Evolutionary conservation across 1,139 yeast species (phyloP), one percentile per base, ranked within the genome.

Genomic region (Geotrichum candidum): DNA sequence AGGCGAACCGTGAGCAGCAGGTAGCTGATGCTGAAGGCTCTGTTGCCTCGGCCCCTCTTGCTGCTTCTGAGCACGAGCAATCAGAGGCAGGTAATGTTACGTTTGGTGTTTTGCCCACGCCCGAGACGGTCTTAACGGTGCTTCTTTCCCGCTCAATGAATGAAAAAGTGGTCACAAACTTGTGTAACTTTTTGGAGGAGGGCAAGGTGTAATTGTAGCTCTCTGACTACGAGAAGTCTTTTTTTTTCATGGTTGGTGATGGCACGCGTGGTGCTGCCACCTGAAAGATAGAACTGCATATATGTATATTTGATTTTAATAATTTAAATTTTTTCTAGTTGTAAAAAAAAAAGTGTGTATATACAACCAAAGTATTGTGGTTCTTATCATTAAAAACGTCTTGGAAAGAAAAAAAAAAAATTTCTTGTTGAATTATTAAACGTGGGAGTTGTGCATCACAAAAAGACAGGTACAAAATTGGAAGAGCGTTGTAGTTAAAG

Each of bases 131-230:
- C 23, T 68, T 76, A 22, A 77, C 78, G 1, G 76, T 76, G 3
- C 68, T 76, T 64, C 66, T 76, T 65, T 74, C 77, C 0, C 66
- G 69, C 2, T 71, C 72, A 45, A 75, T 75, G 76, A 78, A 74
- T 63, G 73, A 72, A 59, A 66, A 63, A 50, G 77, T 75, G 9
- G 73, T 75, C 38, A 68, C 74, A 46, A 75, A 74, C 56, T 65
- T 75, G 56, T 69, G 74, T 54, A 65, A 70, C 13, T 68, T 73
- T 54, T 72, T 71, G 31, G 74, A 74, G n/a, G 76, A 73, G 56
- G 71, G 73, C 35, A 51, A 54, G 7, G 18, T 29, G 11, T 18
- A n/a, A 48, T 48, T 3, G 9, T 9, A 29, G 25, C 29, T 46
- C 27, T 46, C 3, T 15, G 13, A 48, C 6, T 4, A 25, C 18